Percentiles rank a stretch among this genome's conserved stretches.
Conservation (phyloP, 208 protist species). For the Crithidia sp. region DNA sequence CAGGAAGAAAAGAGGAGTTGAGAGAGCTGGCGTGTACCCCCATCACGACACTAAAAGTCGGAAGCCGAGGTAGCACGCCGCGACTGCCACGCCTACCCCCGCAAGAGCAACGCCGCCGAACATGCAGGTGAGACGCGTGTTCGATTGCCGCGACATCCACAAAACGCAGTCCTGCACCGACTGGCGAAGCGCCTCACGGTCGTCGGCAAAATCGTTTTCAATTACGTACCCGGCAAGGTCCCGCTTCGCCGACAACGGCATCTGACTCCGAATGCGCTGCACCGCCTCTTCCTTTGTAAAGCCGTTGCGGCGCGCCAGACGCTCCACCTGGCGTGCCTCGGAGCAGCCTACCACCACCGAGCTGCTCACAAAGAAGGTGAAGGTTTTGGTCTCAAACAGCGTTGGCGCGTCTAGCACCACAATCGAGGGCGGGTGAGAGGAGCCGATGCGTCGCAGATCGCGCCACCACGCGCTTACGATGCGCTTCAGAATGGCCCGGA, state of each 20-base stretch:
- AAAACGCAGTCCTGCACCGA: constrained; percentile 45
- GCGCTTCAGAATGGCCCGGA: constrained; percentile 52
- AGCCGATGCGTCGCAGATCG: constrained; percentile 29
- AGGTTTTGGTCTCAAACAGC: constrained; percentile 85
- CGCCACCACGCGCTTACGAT: constrained; percentile 72
- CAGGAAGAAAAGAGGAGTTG: background rate
- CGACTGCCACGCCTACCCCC: constrained; percentile 14
- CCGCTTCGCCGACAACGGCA: constrained; percentile 76
- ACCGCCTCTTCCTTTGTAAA: constrained; percentile 53
- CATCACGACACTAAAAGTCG: background rate
- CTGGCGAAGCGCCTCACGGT: constrained; percentile 35
- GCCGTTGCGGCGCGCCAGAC: constrained; percentile 61
- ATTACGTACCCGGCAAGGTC: constrained; percentile 74
- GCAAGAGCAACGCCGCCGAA: constrained; percentile 24
- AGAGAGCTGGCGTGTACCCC: background rate
- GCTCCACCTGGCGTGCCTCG: constrained; percentile 63
- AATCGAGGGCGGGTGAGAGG: constrained; percentile 21
- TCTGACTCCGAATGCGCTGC: constrained; percentile 75
- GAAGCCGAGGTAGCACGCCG: constrained; percentile 11
- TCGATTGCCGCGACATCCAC: constrained; percentile 72
- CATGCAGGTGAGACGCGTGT: constrained; percentile 38
- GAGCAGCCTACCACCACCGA: constrained; percentile 73
- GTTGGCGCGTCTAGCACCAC: constrained; percentile 90
- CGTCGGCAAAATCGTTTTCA: constrained; percentile 61
- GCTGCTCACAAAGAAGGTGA: constrained; percentile 75